These are phyloP conservation scores for Beauveria bassiana DNA, from an alignment of 2,329 filamentous ascomycete species.

Conservation along the genomic window DNA sequence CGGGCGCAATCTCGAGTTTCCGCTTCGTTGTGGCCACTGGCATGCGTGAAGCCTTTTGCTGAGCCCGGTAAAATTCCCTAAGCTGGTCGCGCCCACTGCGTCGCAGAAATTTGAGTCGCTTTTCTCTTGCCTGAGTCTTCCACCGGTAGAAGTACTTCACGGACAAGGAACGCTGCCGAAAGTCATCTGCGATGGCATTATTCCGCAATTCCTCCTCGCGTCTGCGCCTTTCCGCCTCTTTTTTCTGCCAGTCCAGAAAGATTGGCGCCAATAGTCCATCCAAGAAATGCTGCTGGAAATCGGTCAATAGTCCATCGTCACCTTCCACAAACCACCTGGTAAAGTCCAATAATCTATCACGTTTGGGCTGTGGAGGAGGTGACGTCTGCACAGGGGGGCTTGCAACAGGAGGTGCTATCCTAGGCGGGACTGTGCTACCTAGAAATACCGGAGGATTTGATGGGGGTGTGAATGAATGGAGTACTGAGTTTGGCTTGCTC, in stretches of 20 bases:
- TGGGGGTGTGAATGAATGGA: neutral
- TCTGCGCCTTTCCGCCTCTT: conserved; percentile 33
- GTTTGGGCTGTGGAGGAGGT: conserved; percentile 15
- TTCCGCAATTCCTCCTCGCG: conserved; percentile 41
- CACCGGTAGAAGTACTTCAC: conserved; percentile 52
- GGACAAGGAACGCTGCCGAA: conserved; percentile 40
- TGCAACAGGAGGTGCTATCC: neutral
- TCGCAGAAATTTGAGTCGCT: conserved; percentile 42
- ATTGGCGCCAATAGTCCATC: conserved; percentile 35
- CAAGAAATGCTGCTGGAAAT: conserved; percentile 39
- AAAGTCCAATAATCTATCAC: conserved; percentile 41
- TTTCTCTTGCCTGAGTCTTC: conserved; percentile 41
- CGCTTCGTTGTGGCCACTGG: neutral
- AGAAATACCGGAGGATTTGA: neutral
- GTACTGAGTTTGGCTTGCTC: neutral
- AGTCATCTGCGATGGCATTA: conserved; percentile 39
- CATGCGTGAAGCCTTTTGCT: conserved; percentile 21
- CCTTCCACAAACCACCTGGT: conserved; percentile 47
- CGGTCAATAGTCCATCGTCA: conserved; percentile 44
- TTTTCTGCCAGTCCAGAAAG: conserved; percentile 32
- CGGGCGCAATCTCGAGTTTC: conserved; percentile 16
- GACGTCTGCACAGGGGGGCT: conserved; percentile 10
- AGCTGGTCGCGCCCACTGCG: conserved; percentile 44
- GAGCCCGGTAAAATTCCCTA: conserved; percentile 36
- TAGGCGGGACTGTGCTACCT: neutral